Base-by-base conservation (phyloP, 306 rosid genomes). In the Dicorynia guianensis region DNA sequence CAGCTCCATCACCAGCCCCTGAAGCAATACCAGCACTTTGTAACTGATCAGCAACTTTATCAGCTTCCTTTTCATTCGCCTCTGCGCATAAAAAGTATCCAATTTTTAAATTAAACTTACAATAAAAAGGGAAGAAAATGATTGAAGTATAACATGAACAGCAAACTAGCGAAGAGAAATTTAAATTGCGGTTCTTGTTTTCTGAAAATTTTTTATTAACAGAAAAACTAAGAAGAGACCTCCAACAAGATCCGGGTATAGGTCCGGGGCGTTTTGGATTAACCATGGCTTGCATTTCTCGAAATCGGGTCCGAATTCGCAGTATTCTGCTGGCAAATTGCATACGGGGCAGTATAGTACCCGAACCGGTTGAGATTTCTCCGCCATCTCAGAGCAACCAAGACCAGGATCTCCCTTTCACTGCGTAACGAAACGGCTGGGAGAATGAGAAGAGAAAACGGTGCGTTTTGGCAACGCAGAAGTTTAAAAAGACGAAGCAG, bases 251-350 rank as follows among this genome's bases (percentile, higher is more conserved):
- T 92, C 87, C 10, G 98, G 99, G 74, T 90, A 96, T 11, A 90
- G 62, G 77, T 89, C 85, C 3, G 98, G 96, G 42, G 86, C 97
- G 74, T 96, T 90, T 59, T 86, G 93, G 87, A 96, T 84, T 90
- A 96, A 87, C 99, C 99, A 96, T 81, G 99, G 99, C 82, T 92
- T 96, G 90, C 99, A 96, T 85, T 89, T 90, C 38, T 85, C 97
- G 78, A 96, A 90, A 92, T 96, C 97, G 76, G 98, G 84, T 74
- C 99, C 98, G 83, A 90, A 92, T 81, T 96, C 99, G 57, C 99
- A 96, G 84, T 87, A 96, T 67, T 92, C 99, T 0, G 98, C 93
- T 1, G 99, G 99, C 19, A 92, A 75, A 36, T 79, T 79, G 85
- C 99, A 96, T 3, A 89, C 82, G 0, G 73, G 77, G 60, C 99